Percentiles rank a stretch among this genome's conserved stretches.
These are phyloP conservation scores for Phytophthora multivora DNA, from an alignment of 352 stramenopile genomes.

Conservation along the genomic window DNA sequence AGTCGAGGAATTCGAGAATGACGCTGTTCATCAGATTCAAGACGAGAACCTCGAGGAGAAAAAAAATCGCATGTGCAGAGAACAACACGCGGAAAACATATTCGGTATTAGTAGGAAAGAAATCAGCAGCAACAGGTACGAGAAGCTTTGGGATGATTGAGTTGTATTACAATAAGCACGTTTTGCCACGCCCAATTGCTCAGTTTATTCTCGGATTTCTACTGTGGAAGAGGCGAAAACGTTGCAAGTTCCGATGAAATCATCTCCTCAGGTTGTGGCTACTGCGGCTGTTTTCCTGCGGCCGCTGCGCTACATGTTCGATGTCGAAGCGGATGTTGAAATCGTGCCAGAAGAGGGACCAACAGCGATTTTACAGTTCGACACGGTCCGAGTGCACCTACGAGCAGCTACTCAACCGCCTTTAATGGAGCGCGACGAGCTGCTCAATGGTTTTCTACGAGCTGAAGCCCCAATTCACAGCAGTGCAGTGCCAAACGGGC, in stretches of 20 bases:
- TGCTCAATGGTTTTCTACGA: constrained; percentile 46
- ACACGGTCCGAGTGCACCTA: constrained; percentile 49
- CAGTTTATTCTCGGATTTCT: constrained; percentile 21
- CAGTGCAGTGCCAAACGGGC: not conserved
- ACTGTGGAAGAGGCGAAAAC: not conserved
- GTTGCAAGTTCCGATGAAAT: not conserved
- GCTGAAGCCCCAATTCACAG: constrained; percentile 24
- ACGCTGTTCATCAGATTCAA: constrained; percentile 12
- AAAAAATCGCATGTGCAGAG: constrained; percentile 18
- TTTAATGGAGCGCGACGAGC: constrained; percentile 39
- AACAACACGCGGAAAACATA: constrained; percentile 13
- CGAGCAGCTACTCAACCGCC: constrained; percentile 27
- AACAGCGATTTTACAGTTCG: constrained; percentile 13
- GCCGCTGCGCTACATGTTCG: constrained; percentile 65
- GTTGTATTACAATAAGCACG: constrained; percentile 35
- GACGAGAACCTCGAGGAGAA: constrained; percentile 12
- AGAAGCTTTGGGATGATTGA: constrained; percentile 15
- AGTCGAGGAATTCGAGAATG: constrained; percentile 8
- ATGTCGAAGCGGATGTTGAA: constrained; percentile 51
- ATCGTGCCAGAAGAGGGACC: constrained; percentile 24
- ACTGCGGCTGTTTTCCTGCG: constrained; percentile 49
- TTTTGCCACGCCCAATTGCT: constrained; percentile 14
- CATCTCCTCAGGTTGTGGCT: constrained; percentile 32
- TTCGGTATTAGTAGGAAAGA: constrained; percentile 35
- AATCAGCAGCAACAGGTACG: constrained; percentile 21